phyloP scores from a whole-genome alignment of 345 rosid species.

The Salix exigua region DNA sequence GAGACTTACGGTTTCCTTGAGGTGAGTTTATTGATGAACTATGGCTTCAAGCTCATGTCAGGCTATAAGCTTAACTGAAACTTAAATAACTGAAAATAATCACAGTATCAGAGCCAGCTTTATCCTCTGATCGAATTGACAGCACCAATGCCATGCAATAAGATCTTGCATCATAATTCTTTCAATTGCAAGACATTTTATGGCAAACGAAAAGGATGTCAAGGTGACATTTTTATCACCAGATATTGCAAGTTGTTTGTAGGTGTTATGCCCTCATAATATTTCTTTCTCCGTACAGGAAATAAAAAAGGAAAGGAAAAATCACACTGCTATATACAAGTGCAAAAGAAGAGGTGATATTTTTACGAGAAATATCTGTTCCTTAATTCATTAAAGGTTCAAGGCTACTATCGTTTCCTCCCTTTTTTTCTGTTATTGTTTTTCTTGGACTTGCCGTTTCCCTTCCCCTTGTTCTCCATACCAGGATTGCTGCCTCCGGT shows the following conservation, averaged over 20 bases:
- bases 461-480: slow-evolving; percentile 1
- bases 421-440: not conserved
- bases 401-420: not conserved
- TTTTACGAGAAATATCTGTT: not conserved
- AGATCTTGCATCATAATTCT: too few relatives aligned
- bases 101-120: too few relatives aligned
- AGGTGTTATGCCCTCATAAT: too few relatives aligned
- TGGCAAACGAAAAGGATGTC: too few relatives aligned
- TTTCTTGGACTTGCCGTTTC: slow-evolving; percentile 4
- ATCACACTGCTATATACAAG: too few relatives aligned
- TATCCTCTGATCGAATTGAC: too few relatives aligned
- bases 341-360: not conserved
- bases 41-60: not conserved
- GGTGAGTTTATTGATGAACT: not conserved
- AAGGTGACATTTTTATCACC: too few relatives aligned
- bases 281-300: too few relatives aligned
- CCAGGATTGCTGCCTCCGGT: not conserved
- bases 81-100: not conserved
- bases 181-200: too few relatives aligned
- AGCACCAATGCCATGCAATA: too few relatives aligned
- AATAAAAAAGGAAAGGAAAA: too few relatives aligned
- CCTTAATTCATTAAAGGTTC: not conserved
- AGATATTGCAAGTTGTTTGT: too few relatives aligned
- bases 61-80: not conserved
- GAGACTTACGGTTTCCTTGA: not conserved